Evolutionary conservation across 1,284 basidiomycete genomes (phyloP).

Genomic region (Mrakiaceae sp.): DNA sequence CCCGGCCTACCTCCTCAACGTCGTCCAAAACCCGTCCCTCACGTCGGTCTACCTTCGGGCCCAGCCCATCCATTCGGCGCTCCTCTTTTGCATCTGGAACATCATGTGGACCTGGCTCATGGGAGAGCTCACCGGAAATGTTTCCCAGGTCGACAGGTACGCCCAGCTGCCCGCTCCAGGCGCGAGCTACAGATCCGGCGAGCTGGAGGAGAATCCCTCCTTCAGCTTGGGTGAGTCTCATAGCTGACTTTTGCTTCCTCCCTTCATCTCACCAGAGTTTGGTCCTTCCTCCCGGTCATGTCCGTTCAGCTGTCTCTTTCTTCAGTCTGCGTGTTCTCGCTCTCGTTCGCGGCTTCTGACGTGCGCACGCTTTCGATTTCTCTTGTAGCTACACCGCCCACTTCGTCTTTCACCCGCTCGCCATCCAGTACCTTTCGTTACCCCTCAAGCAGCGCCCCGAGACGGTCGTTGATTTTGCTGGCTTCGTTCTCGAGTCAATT

Average conservation of each 20-base stretch:
- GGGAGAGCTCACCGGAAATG: slow-evolving; percentile 51
- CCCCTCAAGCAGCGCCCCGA: neutral
- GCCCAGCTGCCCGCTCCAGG: too few relatives aligned
- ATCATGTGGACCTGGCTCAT: slow-evolving; percentile 17
- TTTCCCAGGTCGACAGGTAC: slow-evolving; percentile 55
- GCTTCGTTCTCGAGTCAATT: neutral
- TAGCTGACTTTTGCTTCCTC: too few relatives aligned
- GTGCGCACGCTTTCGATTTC: neutral
- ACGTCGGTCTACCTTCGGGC: neutral
- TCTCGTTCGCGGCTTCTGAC: neutral
- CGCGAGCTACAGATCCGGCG: too few relatives aligned
- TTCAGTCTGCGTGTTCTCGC: neutral
- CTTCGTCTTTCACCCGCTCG: slow-evolving; percentile 27
- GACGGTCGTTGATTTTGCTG: neutral
- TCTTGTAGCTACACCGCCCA: slow-evolving; percentile 56
- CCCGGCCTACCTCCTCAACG: too few relatives aligned
- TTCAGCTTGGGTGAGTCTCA: too few relatives aligned
- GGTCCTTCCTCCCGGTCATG: slow-evolving; percentile 5
- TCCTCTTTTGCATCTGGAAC: slow-evolving; percentile 11
- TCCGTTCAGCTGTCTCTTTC: neutral
- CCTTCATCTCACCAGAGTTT: neutral
- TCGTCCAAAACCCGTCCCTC: neutral
- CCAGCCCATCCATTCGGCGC: slow-evolving; percentile 7
- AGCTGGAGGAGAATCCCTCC: too few relatives aligned
- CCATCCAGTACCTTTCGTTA: neutral